A percentile compares a stretch with the other conserved stretches of the same genome.
These are phyloP conservation scores for Nothopassalora personata DNA, from an alignment of 2,329 filamentous ascomycete species.

Conservation along the genomic window DNA sequence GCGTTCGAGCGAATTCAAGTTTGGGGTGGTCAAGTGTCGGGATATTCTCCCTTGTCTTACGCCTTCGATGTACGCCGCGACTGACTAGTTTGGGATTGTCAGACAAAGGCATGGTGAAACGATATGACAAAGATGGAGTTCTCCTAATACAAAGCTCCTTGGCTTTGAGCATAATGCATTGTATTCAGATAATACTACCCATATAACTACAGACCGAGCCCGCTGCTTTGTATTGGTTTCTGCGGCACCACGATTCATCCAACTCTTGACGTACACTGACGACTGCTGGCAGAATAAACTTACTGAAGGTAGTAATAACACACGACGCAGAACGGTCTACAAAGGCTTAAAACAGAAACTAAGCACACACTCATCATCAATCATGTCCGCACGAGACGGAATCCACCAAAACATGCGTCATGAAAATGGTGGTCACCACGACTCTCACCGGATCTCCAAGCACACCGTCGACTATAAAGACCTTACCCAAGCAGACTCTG, in stretches of 20 bases:
- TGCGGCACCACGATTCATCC: neutral
- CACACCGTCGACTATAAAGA: constrained; percentile 15
- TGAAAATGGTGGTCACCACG: constrained; percentile 3
- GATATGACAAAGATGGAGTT: neutral
- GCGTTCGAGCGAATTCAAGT: constrained; percentile 8
- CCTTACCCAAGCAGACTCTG: constrained; percentile 18
- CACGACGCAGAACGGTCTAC: neutral
- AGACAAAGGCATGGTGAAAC: constrained; percentile 2
- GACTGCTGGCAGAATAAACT: constrained; percentile 2
- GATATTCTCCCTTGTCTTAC: neutral
- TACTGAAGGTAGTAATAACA: neutral
- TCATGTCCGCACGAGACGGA: neutral
- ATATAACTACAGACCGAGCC: neutral
- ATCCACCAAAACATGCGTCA: neutral
- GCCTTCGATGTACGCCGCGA: neutral
- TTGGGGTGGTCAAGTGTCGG: neutral
- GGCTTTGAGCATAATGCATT: constrained; percentile 14
- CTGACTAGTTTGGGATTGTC: constrained; percentile 4
- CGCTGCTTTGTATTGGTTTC: neutral
- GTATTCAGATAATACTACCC: constrained; percentile 9
- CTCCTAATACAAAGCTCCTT: constrained; percentile 11
- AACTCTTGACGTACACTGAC: neutral
- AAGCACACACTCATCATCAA: neutral
- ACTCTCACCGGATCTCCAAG: neutral
- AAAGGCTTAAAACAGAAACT: neutral